Conservation (phyloP, 2,329 filamentous ascomycete genomes). For the Whalleya microplaca region DNA sequence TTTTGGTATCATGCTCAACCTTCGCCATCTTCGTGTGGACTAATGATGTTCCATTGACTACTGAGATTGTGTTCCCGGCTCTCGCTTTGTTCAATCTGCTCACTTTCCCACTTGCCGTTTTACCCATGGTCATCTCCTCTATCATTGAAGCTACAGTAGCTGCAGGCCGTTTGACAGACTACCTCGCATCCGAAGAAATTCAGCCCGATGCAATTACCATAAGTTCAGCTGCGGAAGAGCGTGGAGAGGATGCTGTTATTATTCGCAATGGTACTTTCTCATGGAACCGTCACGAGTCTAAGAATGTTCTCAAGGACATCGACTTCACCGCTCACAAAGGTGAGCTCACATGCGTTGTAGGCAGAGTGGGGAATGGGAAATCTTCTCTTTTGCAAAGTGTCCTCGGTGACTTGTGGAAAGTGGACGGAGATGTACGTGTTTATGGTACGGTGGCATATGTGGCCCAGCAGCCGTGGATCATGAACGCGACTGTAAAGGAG, state of each 20-base stretch:
- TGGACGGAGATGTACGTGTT: conserved; percentile 79
- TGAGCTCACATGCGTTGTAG: conserved; percentile 89
- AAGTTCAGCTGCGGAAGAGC: conserved; percentile 70
- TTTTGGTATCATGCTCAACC: conserved; percentile 95
- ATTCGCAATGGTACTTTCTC: conserved; percentile 89
- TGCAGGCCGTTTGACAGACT: conserved; percentile 81
- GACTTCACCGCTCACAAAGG: conserved; percentile 90
- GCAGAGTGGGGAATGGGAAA: conserved; percentile 92
- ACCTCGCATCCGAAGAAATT: conserved; percentile 85
- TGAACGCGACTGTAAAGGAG: conserved; percentile 96
- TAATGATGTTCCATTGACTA: conserved; percentile 78
- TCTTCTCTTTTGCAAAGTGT: conserved; percentile 89
- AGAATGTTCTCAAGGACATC: conserved; percentile 76
- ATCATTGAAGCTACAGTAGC: conserved; percentile 97
- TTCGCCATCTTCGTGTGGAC: conserved; percentile 94
- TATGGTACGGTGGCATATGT: conserved; percentile 88
- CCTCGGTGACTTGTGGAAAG: conserved; percentile 90
- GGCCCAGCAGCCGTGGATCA: conserved; percentile 91
- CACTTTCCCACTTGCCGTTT: conserved; percentile 88
- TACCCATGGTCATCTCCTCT: conserved; percentile 97
- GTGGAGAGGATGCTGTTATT: conserved; percentile 83
- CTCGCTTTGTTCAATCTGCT: conserved; percentile 90
- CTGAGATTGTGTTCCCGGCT: conserved; percentile 94
- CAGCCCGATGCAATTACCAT: conserved; percentile 79
- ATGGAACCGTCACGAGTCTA: conserved; percentile 83